Conservation (phyloP, 2,329 filamentous ascomycete genomes). For the Elsinoe batatas region DNA sequence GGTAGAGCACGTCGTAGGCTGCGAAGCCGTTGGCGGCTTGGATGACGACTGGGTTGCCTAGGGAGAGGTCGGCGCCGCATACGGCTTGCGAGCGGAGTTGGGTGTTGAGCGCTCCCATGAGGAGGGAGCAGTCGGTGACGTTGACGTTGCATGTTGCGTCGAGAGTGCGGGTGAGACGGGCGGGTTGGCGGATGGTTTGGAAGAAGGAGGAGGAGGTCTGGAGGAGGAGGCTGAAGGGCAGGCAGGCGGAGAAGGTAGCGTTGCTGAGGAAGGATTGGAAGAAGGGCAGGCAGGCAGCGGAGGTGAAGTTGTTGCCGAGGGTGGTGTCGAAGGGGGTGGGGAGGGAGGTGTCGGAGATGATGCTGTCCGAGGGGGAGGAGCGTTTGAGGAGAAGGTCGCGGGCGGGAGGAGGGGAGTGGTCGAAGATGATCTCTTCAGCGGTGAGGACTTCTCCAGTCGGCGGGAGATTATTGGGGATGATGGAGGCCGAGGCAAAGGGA, state of each 20-base stretch:
- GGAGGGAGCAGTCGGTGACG: conserved; percentile 51
- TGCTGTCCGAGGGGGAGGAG: conserved; percentile 4
- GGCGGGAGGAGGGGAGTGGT: conserved; percentile 12
- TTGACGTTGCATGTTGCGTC: conserved; percentile 68
- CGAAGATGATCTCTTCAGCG: conserved; percentile 13
- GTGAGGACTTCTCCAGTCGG: neutral
- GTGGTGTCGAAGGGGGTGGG: conserved; percentile 40
- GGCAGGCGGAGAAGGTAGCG: conserved; percentile 59
- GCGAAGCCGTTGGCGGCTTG: conserved; percentile 67
- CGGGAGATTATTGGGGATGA: neutral
- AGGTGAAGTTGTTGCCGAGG: conserved; percentile 44
- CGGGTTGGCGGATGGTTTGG: conserved; percentile 58
- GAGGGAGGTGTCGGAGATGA: conserved; percentile 19
- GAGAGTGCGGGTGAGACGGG: conserved; percentile 65
- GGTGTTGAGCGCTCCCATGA: conserved; percentile 55
- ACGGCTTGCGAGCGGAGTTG: conserved; percentile 53
- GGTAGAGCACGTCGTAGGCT: conserved; percentile 69
- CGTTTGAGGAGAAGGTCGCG: conserved; percentile 7
- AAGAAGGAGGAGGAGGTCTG: conserved; percentile 84
- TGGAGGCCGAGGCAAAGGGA: neutral
- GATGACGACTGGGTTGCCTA: conserved; percentile 58
- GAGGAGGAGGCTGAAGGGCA: conserved; percentile 75
- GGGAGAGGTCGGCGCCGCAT: conserved; percentile 62
- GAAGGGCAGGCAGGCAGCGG: conserved; percentile 51
- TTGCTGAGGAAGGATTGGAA: conserved; percentile 58